These are phyloP conservation scores for Suillus alpinus DNA, from an alignment of 768 basidiomycete species.

Conservation along the genomic window DNA sequence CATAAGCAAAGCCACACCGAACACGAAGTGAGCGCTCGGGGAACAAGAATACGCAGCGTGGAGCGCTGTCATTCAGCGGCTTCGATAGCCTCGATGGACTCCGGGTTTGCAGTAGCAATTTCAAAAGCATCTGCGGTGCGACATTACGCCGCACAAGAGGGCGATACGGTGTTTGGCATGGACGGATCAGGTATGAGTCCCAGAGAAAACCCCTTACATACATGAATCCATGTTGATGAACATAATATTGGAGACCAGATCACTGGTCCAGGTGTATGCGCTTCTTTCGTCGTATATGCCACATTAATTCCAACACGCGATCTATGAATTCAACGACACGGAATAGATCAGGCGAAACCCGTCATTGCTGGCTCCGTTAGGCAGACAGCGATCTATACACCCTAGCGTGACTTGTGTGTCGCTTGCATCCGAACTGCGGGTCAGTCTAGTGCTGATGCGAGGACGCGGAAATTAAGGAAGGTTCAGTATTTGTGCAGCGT, in stretches of 20 bases:
- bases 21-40: not conserved
- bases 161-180: not conserved
- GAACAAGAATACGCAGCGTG: not conserved
- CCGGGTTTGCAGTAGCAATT: not conserved
- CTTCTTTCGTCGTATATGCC: not conserved
- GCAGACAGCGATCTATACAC: not conserved
- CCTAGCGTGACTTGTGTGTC: not conserved
- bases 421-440: not conserved
- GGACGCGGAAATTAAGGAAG: too few relatives aligned
- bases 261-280: not conserved
- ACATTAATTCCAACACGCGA: not conserved
- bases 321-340: not conserved
- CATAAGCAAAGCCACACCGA: not conserved
- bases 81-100: not conserved
- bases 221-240: not conserved
- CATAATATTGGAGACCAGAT: not conserved
- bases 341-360: not conserved
- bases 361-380: not conserved
- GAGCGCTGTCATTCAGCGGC: not conserved
- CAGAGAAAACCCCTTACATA: not conserved
- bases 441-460: not conserved
- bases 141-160: too few relatives aligned
- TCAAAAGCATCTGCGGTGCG: not conserved
- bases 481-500: not conserved
- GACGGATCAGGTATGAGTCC: not conserved